Conservation (phyloP, 345 rosid species). For the Eucalyptus decipiens region DNA sequence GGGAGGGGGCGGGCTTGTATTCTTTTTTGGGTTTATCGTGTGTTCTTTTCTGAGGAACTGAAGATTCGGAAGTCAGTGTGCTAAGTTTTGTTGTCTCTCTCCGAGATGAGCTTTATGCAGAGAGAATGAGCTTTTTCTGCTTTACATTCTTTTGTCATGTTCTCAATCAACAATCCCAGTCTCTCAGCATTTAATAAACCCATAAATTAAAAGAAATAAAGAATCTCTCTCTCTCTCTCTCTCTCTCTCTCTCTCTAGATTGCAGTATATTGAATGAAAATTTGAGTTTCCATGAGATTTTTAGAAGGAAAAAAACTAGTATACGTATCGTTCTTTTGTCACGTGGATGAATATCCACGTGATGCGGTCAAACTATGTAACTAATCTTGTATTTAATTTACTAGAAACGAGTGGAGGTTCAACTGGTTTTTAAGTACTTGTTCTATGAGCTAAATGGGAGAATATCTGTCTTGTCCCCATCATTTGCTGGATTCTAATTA, state of each 20-base stretch:
- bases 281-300: background rate
- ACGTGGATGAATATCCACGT: background rate
- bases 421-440: background rate
- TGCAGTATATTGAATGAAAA: background rate
- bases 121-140: conserved; percentile 33
- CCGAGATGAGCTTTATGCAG: conserved; percentile 11
- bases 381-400: background rate
- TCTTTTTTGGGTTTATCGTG: background rate
- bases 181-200: background rate
- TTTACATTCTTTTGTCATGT: conserved; percentile 1
- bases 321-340: background rate
- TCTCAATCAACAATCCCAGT: conserved; percentile 2
- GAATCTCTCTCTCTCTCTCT: background rate
- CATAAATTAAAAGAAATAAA: background rate
- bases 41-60: conserved; percentile 2
- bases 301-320: background rate
- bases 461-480: background rate
- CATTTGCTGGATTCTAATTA: background rate
- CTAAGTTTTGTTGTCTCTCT: background rate
- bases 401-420: background rate
- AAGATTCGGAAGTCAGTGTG: conserved; percentile 31
- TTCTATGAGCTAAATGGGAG: background rate
- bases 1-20: background rate
- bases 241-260: background rate
- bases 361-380: background rate